Evolutionary conservation across 305 asterid species (phyloP).

Genomic region (Salvia sclarea): DNA sequence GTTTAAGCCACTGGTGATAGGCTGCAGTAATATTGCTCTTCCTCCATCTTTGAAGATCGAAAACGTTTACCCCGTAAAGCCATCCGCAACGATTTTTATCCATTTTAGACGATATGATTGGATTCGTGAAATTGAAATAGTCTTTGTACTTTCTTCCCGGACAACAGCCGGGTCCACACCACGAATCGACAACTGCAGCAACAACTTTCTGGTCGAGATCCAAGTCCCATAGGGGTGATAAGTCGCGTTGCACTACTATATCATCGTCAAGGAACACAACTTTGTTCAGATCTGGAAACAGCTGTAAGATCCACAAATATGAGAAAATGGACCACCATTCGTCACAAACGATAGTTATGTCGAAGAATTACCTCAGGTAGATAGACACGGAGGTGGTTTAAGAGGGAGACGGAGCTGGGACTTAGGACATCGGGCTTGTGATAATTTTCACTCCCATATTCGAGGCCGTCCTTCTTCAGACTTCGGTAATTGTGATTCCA

Average conservation of each 20-base stretch:
- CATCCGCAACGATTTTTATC: slow-evolving; percentile 61
- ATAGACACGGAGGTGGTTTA: slow-evolving; percentile 80
- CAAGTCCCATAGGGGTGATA: slow-evolving; percentile 82
- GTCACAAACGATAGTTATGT: slow-evolving; percentile 23
- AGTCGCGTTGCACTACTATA: slow-evolving; percentile 69
- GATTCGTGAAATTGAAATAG: slow-evolving; percentile 66
- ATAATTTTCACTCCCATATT: slow-evolving; percentile 39
- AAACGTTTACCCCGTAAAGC: slow-evolving; percentile 75
- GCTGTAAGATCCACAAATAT: slow-evolving; percentile 56
- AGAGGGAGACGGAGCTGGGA: slow-evolving; percentile 65
- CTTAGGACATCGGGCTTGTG: slow-evolving; percentile 52
- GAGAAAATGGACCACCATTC: slow-evolving; percentile 35
- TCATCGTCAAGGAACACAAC: slow-evolving; percentile 85
- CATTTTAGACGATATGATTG: slow-evolving; percentile 50
- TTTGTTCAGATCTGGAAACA: slow-evolving; percentile 77
- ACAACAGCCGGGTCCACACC: slow-evolving; percentile 59
- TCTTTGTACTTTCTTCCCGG: slow-evolving; percentile 62
- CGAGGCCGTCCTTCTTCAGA: slow-evolving; percentile 43
- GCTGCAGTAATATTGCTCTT: slow-evolving; percentile 58
- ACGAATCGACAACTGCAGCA: slow-evolving; percentile 79
- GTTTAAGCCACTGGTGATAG: slow-evolving; percentile 85
- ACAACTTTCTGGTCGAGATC: slow-evolving; percentile 72
- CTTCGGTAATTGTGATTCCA: slow-evolving; percentile 48
- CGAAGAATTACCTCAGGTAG: slow-evolving; percentile 74
- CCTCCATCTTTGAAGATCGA: slow-evolving; percentile 81